phyloP scores from a whole-genome alignment of 1,139 yeast species.

The Sugiyamaella japonica region DNA sequence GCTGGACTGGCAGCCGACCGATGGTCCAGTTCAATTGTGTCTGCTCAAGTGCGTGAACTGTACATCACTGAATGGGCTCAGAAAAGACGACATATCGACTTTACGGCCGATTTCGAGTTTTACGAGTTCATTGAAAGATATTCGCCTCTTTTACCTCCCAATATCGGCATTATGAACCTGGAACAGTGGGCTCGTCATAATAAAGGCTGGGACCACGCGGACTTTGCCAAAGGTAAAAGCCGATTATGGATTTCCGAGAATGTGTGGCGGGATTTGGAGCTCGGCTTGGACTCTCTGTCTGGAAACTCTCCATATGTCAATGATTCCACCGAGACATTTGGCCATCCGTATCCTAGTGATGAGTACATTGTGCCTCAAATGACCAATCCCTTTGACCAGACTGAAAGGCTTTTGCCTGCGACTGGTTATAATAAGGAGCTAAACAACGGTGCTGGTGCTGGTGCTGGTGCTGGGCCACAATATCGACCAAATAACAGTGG shows the following conservation, averaged over 20 bases:
- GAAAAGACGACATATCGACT: slow-evolving; percentile 39
- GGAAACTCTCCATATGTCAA: slow-evolving; percentile 20
- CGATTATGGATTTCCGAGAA: slow-evolving; percentile 43
- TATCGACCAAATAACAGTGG: slow-evolving; percentile 9
- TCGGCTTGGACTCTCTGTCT: slow-evolving; percentile 32
- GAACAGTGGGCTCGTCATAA: slow-evolving; percentile 43
- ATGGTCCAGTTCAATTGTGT: slow-evolving; percentile 42
- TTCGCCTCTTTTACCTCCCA: slow-evolving; percentile 39
- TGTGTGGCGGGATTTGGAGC: slow-evolving; percentile 43
- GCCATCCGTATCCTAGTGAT: slow-evolving; percentile 10
- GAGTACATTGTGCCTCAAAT: slow-evolving; percentile 6
- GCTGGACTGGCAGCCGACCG: slow-evolving; percentile 32
- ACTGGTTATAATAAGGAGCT: slow-evolving; percentile 8
- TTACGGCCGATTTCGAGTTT: slow-evolving; percentile 44
- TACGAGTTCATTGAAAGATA: slow-evolving; percentile 43
- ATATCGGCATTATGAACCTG: slow-evolving; percentile 35
- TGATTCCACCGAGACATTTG: slow-evolving; percentile 20
- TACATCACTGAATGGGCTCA: slow-evolving; percentile 43
- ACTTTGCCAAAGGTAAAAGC: slow-evolving; percentile 40
- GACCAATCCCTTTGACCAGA: slow-evolving; percentile 13
- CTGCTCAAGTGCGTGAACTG: slow-evolving; percentile 41
- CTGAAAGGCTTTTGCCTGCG: slow-evolving; percentile 14
- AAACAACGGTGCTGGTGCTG: not conserved
- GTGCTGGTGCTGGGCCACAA: not conserved
- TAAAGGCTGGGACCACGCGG: slow-evolving; percentile 38